These are phyloP conservation scores for Ascomycota sp. DNA, from an alignment of 2,329 filamentous ascomycete genomes.

Conservation along the genomic window DNA sequence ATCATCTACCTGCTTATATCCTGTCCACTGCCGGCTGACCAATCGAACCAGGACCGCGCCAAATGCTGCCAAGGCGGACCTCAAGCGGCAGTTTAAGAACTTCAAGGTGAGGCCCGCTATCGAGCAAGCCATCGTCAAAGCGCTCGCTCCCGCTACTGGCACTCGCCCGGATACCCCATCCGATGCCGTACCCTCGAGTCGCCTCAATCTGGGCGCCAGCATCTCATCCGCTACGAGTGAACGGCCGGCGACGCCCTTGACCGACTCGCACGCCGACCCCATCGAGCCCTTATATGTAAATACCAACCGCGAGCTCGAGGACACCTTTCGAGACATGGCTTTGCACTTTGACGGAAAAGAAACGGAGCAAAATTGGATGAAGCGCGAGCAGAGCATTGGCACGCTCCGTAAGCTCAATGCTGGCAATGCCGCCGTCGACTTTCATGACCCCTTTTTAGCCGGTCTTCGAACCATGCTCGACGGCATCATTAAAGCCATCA, in stretches of 20 bases:
- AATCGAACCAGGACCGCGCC: conserved; percentile 42
- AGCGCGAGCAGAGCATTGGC: conserved; percentile 57
- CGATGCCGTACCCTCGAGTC: conserved; percentile 18
- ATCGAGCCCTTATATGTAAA: conserved; percentile 70
- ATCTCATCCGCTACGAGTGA: conserved; percentile 25
- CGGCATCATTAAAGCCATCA: conserved; percentile 68
- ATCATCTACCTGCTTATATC: background rate
- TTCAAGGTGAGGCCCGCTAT: conserved; percentile 76
- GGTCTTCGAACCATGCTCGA: conserved; percentile 57
- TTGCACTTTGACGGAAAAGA: conserved; percentile 69
- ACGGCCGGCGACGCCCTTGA: conserved; percentile 35
- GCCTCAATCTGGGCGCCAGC: conserved; percentile 24
- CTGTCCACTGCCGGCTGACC: background rate
- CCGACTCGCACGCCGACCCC: conserved; percentile 41
- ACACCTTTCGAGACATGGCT: conserved; percentile 63
- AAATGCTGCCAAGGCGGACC: conserved; percentile 62
- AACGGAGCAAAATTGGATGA: conserved; percentile 75
- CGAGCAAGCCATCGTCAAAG: conserved; percentile 55
- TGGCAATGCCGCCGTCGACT: conserved; percentile 66
- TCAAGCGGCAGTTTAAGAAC: conserved; percentile 66
- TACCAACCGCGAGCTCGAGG: conserved; percentile 69
- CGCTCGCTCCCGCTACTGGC: conserved; percentile 33
- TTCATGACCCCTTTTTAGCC: conserved; percentile 43
- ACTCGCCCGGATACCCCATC: conserved; percentile 18
- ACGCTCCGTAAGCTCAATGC: conserved; percentile 59